Evolutionary conservation across 306 rosid species (phyloP).

Genomic region (Benincasa hispida): DNA sequence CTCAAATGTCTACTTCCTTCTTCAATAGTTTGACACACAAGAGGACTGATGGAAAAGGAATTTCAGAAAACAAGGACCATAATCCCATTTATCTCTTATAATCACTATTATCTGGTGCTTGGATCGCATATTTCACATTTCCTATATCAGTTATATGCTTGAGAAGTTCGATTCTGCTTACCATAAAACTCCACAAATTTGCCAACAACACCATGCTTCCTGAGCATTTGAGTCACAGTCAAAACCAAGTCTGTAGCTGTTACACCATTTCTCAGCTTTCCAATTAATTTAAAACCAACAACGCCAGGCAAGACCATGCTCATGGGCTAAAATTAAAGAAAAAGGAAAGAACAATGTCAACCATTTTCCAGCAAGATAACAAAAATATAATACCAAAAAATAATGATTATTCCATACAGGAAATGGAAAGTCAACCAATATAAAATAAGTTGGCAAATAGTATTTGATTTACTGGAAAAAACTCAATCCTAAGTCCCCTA

Average conservation of each 20-base stretch:
- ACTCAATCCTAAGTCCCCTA: background rate
- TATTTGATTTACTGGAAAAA: background rate
- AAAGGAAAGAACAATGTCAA: background rate
- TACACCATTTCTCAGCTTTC: conserved; percentile 76
- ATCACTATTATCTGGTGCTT: background rate
- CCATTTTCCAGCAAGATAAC: background rate
- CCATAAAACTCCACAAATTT: conserved; percentile 95
- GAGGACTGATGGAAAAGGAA: background rate
- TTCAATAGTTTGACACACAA: background rate
- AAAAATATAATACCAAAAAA: background rate
- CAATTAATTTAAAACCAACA: conserved; percentile 76
- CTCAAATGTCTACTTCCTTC: background rate
- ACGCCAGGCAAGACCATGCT: conserved; percentile 99
- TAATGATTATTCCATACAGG: background rate
- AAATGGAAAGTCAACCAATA: background rate
- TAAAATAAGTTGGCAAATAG: background rate
- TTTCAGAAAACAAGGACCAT: background rate
- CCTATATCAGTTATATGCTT: background rate
- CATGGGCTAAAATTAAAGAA: conserved; percentile 56
- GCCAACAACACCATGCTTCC: conserved; percentile 98
- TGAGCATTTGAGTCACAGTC: conserved; percentile 88
- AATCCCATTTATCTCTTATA: background rate
- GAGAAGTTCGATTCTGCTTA: conserved; percentile 10
- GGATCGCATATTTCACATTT: background rate
- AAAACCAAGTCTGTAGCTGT: conserved; percentile 96